These are phyloP conservation scores for Melanopsichium pennsylvanicum DNA, from an alignment of 1,284 basidiomycete species.

Conservation along the genomic window DNA sequence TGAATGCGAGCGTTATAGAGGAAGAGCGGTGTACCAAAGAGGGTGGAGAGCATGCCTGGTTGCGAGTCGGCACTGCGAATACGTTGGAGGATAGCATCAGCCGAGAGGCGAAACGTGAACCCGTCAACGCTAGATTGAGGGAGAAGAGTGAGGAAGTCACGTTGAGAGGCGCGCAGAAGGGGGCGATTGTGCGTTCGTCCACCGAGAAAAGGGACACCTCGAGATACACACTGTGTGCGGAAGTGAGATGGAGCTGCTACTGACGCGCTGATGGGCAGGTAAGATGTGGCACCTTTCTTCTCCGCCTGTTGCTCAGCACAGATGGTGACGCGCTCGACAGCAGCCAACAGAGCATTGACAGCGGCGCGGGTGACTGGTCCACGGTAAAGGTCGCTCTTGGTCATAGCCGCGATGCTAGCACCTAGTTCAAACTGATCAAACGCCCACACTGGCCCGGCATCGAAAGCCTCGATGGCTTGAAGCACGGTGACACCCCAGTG, in stretches of 20 bases:
- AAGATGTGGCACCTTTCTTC: not conserved
- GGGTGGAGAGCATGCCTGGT: conserved; percentile 67
- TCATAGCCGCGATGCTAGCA: conserved; percentile 45
- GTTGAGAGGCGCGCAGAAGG: conserved; percentile 65
- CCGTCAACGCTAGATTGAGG: not conserved
- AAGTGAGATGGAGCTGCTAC: conserved; percentile 23
- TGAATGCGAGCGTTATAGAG: conserved; percentile 68
- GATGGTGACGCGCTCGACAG: conserved; percentile 62
- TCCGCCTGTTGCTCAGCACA: conserved; percentile 7
- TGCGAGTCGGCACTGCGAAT: conserved; percentile 68
- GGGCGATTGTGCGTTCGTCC: conserved; percentile 66
- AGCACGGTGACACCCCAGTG: conserved; percentile 69
- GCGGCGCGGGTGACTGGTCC: conserved; percentile 66
- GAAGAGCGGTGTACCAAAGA: conserved; percentile 64
- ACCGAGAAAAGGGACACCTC: conserved; percentile 64
- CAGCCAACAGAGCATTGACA: conserved; percentile 65
- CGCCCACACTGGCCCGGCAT: conserved; percentile 69
- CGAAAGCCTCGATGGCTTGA: conserved; percentile 68
- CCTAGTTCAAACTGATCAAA: conserved; percentile 68
- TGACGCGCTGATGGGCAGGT: conserved; percentile 11
- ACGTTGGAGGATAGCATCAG: conserved; percentile 65
- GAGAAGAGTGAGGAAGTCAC: conserved; percentile 49
- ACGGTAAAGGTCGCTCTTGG: conserved; percentile 68
- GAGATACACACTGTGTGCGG: conserved; percentile 58
- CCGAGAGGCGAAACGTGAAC: conserved; percentile 54